These are phyloP conservation scores for Lenwebbia sp. DNA, from an alignment of 345 rosid genomes.

Conservation along the genomic window DNA sequence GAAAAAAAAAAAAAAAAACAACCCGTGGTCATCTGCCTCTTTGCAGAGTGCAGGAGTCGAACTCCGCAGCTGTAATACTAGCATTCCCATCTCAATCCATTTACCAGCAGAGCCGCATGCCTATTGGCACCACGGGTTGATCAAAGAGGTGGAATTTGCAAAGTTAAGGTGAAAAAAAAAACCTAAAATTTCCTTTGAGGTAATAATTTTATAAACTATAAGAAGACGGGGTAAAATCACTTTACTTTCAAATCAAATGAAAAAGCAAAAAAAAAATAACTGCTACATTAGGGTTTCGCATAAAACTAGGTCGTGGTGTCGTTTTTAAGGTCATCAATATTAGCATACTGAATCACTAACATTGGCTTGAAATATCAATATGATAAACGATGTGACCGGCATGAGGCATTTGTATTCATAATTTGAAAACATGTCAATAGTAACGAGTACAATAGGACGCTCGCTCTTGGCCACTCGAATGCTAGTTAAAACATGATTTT, in stretches of 20 bases:
- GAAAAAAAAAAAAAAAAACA: not conserved
- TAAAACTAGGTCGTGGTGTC: not conserved
- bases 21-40: too few relatives aligned
- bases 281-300: not conserved
- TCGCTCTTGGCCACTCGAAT: not conserved
- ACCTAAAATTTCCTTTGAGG: not conserved
- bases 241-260: not conserved
- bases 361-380: not conserved
- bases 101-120: too few relatives aligned
- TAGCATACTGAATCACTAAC: not conserved
- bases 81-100: too few relatives aligned
- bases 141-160: not conserved
- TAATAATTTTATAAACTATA: not conserved
- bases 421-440: too few relatives aligned
- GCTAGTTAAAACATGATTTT: not conserved
- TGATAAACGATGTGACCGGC: not conserved
- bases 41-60: too few relatives aligned
- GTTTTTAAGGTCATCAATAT: not conserved
- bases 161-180: not conserved
- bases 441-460: not conserved
- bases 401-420: not conserved
- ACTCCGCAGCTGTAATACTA: too few relatives aligned
- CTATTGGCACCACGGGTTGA: not conserved
- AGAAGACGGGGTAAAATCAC: not conserved
- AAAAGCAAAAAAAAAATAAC: not conserved